These are phyloP conservation scores for Canna indica DNA, from an alignment of 176 grass and related monocot species.

Conservation along the genomic window DNA sequence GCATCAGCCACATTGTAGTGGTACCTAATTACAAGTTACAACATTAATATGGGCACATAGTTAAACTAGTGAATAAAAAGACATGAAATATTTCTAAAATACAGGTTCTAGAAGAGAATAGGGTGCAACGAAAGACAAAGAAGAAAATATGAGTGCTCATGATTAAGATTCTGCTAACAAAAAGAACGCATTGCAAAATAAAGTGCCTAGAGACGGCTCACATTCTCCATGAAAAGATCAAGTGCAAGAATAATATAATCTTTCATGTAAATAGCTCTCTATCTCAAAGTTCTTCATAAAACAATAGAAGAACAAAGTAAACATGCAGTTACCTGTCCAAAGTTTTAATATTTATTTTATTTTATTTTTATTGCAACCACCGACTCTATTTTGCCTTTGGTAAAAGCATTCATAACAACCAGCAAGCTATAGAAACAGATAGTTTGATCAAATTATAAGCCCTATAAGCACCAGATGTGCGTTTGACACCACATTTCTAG, in stretches of 20 bases:
- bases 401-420: neutral
- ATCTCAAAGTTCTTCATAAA: too few relatives aligned
- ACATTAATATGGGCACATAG: neutral
- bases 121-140: neutral
- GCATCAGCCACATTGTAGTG: constrained; percentile 56
- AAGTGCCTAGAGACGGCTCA: too few relatives aligned
- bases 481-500: too few relatives aligned
- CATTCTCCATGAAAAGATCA: too few relatives aligned
- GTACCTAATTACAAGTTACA: constrained; percentile 31
- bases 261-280: too few relatives aligned
- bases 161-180: neutral
- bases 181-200: neutral
- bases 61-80: neutral
- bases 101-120: neutral
- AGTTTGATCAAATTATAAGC: neutral
- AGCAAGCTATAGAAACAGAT: neutral
- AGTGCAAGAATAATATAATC: too few relatives aligned
- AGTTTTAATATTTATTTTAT: too few relatives aligned
- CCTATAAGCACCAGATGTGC: neutral
- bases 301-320: too few relatives aligned
- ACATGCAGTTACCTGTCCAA: too few relatives aligned
- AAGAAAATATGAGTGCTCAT: neutral
- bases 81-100: neutral
- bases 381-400: neutral
- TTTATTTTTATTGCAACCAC: neutral